These are phyloP conservation scores for Eragrostis curvula DNA, from an alignment of 176 grass and related monocot genomes.

Conservation along the genomic window DNA sequence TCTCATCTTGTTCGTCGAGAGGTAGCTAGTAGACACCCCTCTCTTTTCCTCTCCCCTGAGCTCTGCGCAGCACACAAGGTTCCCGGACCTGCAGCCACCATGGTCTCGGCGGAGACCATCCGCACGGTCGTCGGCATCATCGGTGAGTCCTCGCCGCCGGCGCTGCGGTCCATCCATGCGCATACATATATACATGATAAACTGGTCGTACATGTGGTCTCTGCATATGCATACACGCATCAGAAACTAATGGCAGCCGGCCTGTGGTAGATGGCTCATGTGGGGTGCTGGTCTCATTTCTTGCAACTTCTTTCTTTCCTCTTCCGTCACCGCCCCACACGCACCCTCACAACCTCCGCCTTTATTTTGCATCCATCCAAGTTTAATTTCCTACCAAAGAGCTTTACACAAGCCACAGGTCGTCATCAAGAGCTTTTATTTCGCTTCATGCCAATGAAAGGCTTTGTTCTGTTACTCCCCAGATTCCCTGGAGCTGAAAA, in stretches of 20 bases:
- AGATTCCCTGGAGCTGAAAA: neutral
- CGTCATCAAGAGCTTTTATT: neutral
- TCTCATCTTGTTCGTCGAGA: neutral
- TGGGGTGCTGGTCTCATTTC: neutral
- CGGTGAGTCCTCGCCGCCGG: slow-evolving; percentile 29
- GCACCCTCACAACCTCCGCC: neutral
- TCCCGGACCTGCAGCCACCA: slow-evolving; percentile 7
- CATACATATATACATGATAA: neutral
- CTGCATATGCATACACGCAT: no score
- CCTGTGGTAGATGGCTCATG: neutral
- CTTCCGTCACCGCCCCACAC: neutral
- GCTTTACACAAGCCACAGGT: slow-evolving; percentile 6
- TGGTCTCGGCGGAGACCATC: slow-evolving; percentile 70
- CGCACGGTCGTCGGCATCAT: slow-evolving; percentile 78
- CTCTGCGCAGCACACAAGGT: no score
- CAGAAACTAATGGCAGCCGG: neutral
- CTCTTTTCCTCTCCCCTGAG: neutral
- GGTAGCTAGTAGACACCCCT: neutral
- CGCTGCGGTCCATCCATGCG: neutral
- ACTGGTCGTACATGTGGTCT: neutral
- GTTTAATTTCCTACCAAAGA: neutral
- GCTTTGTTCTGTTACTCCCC: neutral
- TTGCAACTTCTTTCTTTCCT: neutral
- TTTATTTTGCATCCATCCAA: neutral
- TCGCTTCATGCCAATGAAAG: neutral